Conservation (phyloP, 371 early-diverging fungal genomes). For the Saksenaea vasiformis region DNA sequence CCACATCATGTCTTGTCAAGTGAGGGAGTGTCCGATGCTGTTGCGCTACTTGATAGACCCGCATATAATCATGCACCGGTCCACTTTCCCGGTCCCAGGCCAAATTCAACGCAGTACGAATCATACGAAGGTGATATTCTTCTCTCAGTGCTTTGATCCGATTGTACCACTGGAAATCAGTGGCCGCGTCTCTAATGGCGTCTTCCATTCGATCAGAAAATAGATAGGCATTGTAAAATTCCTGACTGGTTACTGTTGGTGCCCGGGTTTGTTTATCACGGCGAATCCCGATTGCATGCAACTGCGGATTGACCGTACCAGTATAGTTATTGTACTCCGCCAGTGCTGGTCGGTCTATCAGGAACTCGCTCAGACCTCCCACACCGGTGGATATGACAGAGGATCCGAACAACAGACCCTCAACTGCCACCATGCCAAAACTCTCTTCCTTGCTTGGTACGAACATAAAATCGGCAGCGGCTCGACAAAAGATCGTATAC, state of each 20-base stretch:
- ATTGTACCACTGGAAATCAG: conserved; percentile 34
- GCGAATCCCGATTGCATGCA: background rate
- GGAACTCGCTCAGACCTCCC: conserved; percentile 56
- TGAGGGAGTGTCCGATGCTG: conserved; percentile 30
- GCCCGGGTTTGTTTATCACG: background rate
- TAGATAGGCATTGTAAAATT: conserved; percentile 22
- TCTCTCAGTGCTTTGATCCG: conserved; percentile 45
- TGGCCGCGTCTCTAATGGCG: conserved; percentile 50
- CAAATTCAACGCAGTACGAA: conserved; percentile 51
- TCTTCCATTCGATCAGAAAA: conserved; percentile 30
- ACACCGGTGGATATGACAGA: conserved; percentile 60
- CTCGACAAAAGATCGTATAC: conserved; percentile 55
- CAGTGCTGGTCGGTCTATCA: conserved; percentile 51
- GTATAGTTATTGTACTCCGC: background rate
- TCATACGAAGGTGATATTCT: conserved; percentile 54
- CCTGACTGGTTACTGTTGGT: conserved; percentile 12
- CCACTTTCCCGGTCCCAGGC: conserved; percentile 59
- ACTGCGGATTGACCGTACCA: conserved; percentile 2
- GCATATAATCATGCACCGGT: conserved; percentile 52
- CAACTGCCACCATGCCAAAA: conserved; percentile 56
- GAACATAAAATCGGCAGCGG: conserved; percentile 65
- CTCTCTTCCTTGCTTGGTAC: conserved; percentile 57
- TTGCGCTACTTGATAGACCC: conserved; percentile 42
- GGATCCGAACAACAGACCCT: conserved; percentile 64
- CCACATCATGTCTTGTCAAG: conserved; percentile 37